Evolutionary conservation across 2,329 filamentous ascomycete genomes (phyloP).

Genomic region (Fusarium falciforme): DNA sequence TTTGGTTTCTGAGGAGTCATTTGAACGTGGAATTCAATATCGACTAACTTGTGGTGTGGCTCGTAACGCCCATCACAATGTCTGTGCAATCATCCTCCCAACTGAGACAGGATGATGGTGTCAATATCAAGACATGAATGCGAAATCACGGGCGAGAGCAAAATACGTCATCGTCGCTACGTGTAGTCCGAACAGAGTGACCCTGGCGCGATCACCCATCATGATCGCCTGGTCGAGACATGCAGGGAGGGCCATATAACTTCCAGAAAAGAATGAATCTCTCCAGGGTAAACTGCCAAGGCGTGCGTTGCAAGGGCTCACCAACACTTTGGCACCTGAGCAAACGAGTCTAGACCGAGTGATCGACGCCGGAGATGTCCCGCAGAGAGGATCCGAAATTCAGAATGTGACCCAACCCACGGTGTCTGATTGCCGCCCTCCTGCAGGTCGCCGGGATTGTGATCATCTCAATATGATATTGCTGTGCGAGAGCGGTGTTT

Average conservation of each 20-base stretch:
- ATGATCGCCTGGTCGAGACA: background rate
- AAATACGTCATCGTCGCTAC: background rate
- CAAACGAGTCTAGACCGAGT: slow-evolving; percentile 25
- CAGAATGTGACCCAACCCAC: slow-evolving; percentile 8
- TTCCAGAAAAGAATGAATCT: background rate
- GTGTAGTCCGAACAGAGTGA: background rate
- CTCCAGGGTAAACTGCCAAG: background rate
- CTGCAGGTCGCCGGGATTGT: slow-evolving; percentile 28
- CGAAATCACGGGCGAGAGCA: background rate
- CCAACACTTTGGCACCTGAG: background rate
- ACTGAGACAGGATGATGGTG: background rate
- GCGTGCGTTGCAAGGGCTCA: background rate
- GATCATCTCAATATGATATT: slow-evolving; percentile 13
- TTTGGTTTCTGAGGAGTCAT: background rate
- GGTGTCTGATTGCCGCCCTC: slow-evolving; percentile 9
- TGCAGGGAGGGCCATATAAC: background rate
- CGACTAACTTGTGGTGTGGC: background rate
- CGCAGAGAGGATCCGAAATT: slow-evolving; percentile 1
- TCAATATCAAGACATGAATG: background rate
- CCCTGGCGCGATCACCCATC: background rate
- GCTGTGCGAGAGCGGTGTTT: background rate
- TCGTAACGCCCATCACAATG: background rate
- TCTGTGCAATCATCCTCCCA: background rate
- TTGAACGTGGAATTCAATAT: background rate
- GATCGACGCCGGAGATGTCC: slow-evolving; percentile 28